phyloP scores from a whole-genome alignment of 208 protist genomes.

The Leishmania tropica region DNA sequence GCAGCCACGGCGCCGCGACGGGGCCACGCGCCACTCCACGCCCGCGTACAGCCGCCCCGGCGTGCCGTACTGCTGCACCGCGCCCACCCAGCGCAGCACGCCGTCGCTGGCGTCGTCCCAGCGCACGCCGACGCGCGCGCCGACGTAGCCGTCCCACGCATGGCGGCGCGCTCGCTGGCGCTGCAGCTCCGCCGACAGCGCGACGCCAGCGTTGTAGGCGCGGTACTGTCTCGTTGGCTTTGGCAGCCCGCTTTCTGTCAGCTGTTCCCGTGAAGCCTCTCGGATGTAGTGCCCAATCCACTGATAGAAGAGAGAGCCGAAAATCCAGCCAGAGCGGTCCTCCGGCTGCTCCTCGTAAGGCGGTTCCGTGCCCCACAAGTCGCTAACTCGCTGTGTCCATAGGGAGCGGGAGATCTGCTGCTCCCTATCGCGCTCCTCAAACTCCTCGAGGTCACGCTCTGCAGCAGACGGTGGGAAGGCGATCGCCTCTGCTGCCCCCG shows the following conservation, averaged over 20 bases:
- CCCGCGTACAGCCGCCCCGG: slow-evolving; percentile 48
- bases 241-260: background rate
- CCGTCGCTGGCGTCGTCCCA: slow-evolving; percentile 27
- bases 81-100: slow-evolving; percentile 57
- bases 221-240: background rate
- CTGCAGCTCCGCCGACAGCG: slow-evolving; percentile 27
- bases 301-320: slow-evolving; percentile 21
- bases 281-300: background rate
- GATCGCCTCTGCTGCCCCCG: background rate
- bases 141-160: slow-evolving; percentile 45
- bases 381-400: slow-evolving; percentile 19
- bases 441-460: slow-evolving; percentile 13
- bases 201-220: slow-evolving; percentile 27
- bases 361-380: slow-evolving; percentile 35
- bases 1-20: slow-evolving; percentile 20
- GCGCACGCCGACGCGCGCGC: slow-evolving; percentile 23
- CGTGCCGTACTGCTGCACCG: slow-evolving; percentile 43
- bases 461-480: slow-evolving; percentile 5
- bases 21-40: slow-evolving; percentile 49
- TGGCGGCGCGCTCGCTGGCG: slow-evolving; percentile 34
- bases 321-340: slow-evolving; percentile 23
- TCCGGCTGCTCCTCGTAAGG: slow-evolving; percentile 31
- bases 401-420: slow-evolving; percentile 11
- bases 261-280: slow-evolving; percentile 1
- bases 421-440: slow-evolving; percentile 11